Evolutionary conservation across 2,329 filamentous ascomycete species (phyloP), one percentile per base, ranked within the genome.

Genomic region (Fusarium buxicola): DNA sequence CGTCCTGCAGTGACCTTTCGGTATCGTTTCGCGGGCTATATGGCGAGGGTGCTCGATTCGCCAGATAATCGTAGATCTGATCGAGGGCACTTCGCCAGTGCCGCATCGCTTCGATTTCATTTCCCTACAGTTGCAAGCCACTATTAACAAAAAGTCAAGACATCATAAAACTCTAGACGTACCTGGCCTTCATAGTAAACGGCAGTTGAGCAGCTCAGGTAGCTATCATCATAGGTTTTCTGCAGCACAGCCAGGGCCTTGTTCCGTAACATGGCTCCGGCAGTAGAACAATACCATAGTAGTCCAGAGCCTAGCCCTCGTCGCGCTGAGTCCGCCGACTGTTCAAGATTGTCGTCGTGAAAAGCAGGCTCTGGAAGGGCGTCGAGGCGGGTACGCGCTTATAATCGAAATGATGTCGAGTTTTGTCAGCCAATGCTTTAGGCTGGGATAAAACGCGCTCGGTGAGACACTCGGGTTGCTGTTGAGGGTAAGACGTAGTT

Each of bases 141-240:
- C n/a, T 28, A 35, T 68, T 40, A 68, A 55, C 25, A 31, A 36
- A 41, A 21, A 52, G 53, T 28, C 47, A 48, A 31, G 21, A 24
- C 16, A 21, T 34, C 18, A 45, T n/a, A 41, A 48, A 18, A n/a
- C 18, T 40, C 6, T 21, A 15, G 47, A 66, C 69, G 51, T 79
- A 96, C 93, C 86, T 96, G 90, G 75, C 90, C 88, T 80, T 99
- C 95, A 76, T 97, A 97, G 79, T 97, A 97, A 49, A 97, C 92
- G 34, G 94, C 94, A 2, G 94, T 98, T 12, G 94, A 97, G 78
- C 94, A 97, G 74, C 90, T 93, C 70, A 97, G 80, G 79, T 97
- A 97, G 77, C 91, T 94, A 77, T 98, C 93, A 80, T 98, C 94
- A 80, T 98, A 98, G 53, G 93, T 96, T 85, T 97, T 97, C 80